Evolutionary conservation across 1,139 yeast species (phyloP).

Genomic region (Taphrina deformans): DNA sequence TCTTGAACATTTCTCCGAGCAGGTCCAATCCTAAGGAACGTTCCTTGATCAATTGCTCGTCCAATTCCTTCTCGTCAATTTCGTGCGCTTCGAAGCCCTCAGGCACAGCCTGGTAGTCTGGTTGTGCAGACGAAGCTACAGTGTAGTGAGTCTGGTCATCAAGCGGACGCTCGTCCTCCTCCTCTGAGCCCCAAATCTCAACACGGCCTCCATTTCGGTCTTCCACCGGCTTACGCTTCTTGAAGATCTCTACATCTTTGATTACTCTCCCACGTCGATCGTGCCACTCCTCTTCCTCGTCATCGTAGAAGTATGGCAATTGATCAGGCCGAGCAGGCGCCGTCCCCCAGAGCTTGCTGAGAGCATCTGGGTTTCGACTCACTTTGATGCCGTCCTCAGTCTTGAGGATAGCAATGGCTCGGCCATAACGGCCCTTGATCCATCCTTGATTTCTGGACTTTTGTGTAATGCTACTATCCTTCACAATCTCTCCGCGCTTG

Average conservation of each 20-base stretch:
- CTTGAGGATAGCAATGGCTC: slow-evolving; percentile 17
- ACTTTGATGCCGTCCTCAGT: background rate
- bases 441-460: slow-evolving; percentile 26
- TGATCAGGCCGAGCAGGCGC: slow-evolving; percentile 10
- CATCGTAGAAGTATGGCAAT: slow-evolving; percentile 23
- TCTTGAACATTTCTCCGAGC: slow-evolving; percentile 29
- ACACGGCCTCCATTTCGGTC: slow-evolving; percentile 4
- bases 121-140: slow-evolving; percentile 21
- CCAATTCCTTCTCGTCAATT: slow-evolving; percentile 6
- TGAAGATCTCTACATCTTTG: slow-evolving; percentile 12
- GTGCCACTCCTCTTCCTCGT: slow-evolving; percentile 29
- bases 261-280: slow-evolving; percentile 29
- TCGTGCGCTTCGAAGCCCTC: background rate
- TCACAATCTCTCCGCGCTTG: slow-evolving; percentile 10
- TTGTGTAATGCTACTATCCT: slow-evolving; percentile 19
- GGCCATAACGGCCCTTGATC: slow-evolving; percentile 30
- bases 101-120: slow-evolving; percentile 9
- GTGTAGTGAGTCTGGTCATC: slow-evolving; percentile 2
- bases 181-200: slow-evolving; percentile 26
- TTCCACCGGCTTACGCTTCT: slow-evolving; percentile 11
- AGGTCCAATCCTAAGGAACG: slow-evolving; percentile 5
- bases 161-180: background rate
- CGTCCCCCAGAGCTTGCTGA: slow-evolving; percentile 20
- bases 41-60: slow-evolving; percentile 7
- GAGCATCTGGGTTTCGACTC: slow-evolving; percentile 14